Conservation (phyloP, 1,284 basidiomycete species). For the Porogramme epimiltina region DNA sequence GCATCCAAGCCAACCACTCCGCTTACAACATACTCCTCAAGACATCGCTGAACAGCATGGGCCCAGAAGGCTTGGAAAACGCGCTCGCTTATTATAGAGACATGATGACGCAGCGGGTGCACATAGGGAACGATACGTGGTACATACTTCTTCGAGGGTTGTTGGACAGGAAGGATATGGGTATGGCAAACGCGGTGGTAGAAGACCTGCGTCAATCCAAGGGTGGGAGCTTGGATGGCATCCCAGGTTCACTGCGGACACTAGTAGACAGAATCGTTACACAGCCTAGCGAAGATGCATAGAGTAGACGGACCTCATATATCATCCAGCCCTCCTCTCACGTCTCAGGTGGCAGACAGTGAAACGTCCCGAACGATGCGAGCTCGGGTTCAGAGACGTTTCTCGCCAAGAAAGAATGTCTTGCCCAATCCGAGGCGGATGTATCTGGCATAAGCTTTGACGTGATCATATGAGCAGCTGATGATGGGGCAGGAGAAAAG, state of each 20-base stretch:
- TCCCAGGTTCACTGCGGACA: slow-evolving; percentile 35
- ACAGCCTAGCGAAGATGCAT: slow-evolving; percentile 27
- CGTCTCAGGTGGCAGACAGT: background rate
- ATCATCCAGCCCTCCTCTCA: background rate
- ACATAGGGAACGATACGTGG: slow-evolving; percentile 69
- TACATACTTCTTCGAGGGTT: slow-evolving; percentile 71
- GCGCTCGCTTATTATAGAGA: slow-evolving; percentile 66
- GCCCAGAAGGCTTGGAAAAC: slow-evolving; percentile 48
- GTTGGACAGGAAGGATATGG: slow-evolving; percentile 54
- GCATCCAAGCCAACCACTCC: slow-evolving; percentile 54
- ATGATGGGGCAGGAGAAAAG: slow-evolving; percentile 11
- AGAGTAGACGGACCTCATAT: slow-evolving; percentile 15
- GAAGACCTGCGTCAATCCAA: slow-evolving; percentile 50
- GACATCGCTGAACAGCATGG: slow-evolving; percentile 55
- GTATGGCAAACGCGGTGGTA: slow-evolving; percentile 58
- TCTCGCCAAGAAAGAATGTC: slow-evolving; percentile 63
- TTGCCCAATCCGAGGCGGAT: slow-evolving; percentile 64
- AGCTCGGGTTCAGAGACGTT: slow-evolving; percentile 12
- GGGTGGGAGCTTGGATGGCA: background rate
- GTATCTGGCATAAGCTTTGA: slow-evolving; percentile 73
- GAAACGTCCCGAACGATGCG: background rate
- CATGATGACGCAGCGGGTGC: slow-evolving; percentile 56
- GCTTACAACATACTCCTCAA: slow-evolving; percentile 79
- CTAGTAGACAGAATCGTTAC: slow-evolving; percentile 41
- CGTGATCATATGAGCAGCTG: slow-evolving; percentile 18